Percentiles rank a stretch among this genome's conserved stretches.
phyloP scores from a whole-genome alignment of 257 asterid species.

The Galeopsis tetrahit region DNA sequence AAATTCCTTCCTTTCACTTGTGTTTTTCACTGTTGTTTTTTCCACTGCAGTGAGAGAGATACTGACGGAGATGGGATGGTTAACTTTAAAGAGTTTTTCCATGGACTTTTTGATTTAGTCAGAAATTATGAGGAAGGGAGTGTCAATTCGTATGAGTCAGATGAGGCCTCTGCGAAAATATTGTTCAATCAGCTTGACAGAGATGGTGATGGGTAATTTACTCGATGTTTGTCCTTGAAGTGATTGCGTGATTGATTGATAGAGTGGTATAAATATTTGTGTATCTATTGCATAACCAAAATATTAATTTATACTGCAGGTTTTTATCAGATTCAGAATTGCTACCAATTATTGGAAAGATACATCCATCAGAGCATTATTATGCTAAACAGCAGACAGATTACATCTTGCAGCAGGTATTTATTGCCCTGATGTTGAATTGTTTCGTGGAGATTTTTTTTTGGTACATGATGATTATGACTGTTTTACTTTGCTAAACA shows the following conservation, averaged over 20 bases:
- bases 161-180: slow-evolving; percentile 73
- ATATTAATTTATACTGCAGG: slow-evolving; percentile 44
- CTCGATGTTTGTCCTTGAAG: slow-evolving; percentile 24
- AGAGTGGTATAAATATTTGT: slow-evolving; percentile 25
- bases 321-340: slow-evolving; percentile 75
- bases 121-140: slow-evolving; percentile 78
- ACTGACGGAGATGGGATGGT: slow-evolving; percentile 83
- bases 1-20: slow-evolving; percentile 11
- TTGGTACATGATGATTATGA: neutral
- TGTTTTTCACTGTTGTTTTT: slow-evolving; percentile 24
- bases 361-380: slow-evolving; percentile 88
- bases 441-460: slow-evolving; percentile 24
- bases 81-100: slow-evolving; percentile 86
- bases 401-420: slow-evolving; percentile 90
- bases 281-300: slow-evolving; percentile 12
- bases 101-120: slow-evolving; percentile 80
- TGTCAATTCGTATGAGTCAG: slow-evolving; percentile 54
- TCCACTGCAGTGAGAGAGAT: slow-evolving; percentile 78
- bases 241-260: slow-evolving; percentile 6
- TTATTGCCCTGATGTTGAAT: slow-evolving; percentile 17
- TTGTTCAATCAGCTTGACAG: slow-evolving; percentile 83
- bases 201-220: slow-evolving; percentile 85
- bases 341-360: slow-evolving; percentile 78
- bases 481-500: slow-evolving; percentile 14
- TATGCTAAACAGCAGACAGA: slow-evolving; percentile 92